Evolutionary conservation across 2,329 filamentous ascomycete genomes (phyloP), one percentile per base, ranked within the genome.

Genomic region (Talaromyces sp.): DNA sequence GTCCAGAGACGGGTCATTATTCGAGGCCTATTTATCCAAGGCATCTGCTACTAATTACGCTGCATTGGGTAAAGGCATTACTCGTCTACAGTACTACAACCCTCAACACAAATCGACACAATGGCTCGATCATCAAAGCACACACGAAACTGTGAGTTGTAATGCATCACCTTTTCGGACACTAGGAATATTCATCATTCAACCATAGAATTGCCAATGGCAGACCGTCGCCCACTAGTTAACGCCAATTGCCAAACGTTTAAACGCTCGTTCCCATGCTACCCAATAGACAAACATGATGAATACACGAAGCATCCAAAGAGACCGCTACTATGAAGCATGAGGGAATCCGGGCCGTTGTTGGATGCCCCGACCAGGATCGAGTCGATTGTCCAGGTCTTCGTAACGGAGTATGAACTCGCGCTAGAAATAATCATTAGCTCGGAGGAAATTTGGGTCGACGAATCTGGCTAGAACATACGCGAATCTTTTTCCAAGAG

Each of bases 351-450:
- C 73, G 63, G 76, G 66, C 35, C 77, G 76, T 57, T 73, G 69
- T 52, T 73, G 69, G 47, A 78, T 69, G 33, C 70, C 71, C 33
- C 79, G 72, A 61, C 74, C 76, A 37, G 77, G 75, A 63, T 80
- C 79, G 67, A 80, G 72, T 56, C 78, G 75, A 72, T 82, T 82
- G 67, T 83, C 81, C 69, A 83, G 70, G 70, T 82, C 80, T 68
- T 82, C 80, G 66, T 83, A 83, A 61, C 80, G 78, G 63, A 83
- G 75, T 41, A 82, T 79, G 62, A 82, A 83, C 67, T 83, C 80
- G 50, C 80, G 79, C 77, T 81, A 66, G 50, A 61, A 27, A 13
- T 19, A 39, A 59, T 45, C 7, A 56, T 70, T 27, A 68, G 66
- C 62, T 17, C 62, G 10, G 9, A 27, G 5, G 11, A 15, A n/a